These are phyloP conservation scores for Periglandula ipomoeae DNA, from an alignment of 2,329 filamentous ascomycete genomes.

Conservation along the genomic window DNA sequence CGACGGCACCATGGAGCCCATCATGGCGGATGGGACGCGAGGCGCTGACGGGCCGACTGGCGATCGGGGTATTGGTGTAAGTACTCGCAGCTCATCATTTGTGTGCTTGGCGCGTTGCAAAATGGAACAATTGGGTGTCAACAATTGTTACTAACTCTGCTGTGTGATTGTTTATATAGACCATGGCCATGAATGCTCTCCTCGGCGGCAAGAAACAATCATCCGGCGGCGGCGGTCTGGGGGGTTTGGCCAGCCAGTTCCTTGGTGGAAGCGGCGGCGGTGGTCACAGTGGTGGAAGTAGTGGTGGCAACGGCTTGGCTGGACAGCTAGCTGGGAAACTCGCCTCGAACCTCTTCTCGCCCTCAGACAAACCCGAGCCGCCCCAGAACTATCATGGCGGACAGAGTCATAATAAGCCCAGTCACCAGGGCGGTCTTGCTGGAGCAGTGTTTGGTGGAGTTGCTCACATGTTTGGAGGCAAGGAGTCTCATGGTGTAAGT, in stretches of 20 bases:
- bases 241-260: conserved; percentile 38
- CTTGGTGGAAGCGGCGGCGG: conserved; percentile 28
- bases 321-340: conserved; percentile 50
- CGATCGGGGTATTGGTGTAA: conserved; percentile 57
- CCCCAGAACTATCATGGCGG: conserved; percentile 41
- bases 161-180: conserved; percentile 27
- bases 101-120: too few species aligned
- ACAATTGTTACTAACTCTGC: background rate
- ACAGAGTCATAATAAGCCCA: conserved; percentile 26
- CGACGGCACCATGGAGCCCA: conserved; percentile 53
- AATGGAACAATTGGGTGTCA: background rate
- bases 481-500: conserved; percentile 22
- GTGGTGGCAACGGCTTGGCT: conserved; percentile 31
- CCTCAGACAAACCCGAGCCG: conserved; percentile 34
- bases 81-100: conserved; percentile 21
- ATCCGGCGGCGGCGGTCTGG: conserved; percentile 21
- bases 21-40: conserved; percentile 42
- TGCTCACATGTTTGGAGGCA: conserved; percentile 43
- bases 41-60: conserved; percentile 42
- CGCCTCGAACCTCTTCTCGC: conserved; percentile 45
- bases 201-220: conserved; percentile 26
- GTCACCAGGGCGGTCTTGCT: conserved; percentile 38
- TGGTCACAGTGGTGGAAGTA: conserved; percentile 20
- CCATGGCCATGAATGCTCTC: conserved; percentile 52
- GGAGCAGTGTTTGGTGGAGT: conserved; percentile 47